These are phyloP conservation scores for Geopyxis carbonaria DNA, from an alignment of 495 filamentous ascomycete species.

Conservation along the genomic window DNA sequence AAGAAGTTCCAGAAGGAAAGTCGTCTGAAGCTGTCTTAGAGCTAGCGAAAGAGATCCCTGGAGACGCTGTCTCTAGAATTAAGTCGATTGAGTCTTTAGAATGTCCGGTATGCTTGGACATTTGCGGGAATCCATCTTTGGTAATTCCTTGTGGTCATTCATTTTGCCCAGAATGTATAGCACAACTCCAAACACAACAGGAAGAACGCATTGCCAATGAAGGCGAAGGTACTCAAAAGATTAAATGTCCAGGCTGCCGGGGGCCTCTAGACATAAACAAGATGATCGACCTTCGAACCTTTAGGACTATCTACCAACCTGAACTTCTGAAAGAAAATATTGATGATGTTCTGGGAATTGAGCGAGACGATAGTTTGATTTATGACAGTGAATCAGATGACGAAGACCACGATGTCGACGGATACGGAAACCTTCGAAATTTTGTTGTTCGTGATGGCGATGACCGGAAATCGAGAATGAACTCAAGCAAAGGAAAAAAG, in stretches of 20 bases:
- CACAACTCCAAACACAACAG: slow-evolving; percentile 45
- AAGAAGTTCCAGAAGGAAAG: slow-evolving; percentile 34
- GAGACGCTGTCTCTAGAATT: slow-evolving; percentile 49
- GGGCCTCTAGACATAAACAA: slow-evolving; percentile 34
- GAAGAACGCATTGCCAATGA: slow-evolving; percentile 34
- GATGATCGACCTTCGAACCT: slow-evolving; percentile 53
- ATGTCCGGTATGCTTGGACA: slow-evolving; percentile 56
- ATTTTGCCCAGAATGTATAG: slow-evolving; percentile 64
- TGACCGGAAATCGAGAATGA: not conserved
- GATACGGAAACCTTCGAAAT: slow-evolving; percentile 35
- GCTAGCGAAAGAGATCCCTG: slow-evolving; percentile 45
- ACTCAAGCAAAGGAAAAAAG: slow-evolving; percentile 32
- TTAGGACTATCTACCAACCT: slow-evolving; percentile 57
- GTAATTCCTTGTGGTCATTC: slow-evolving; percentile 76
- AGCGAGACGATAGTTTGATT: slow-evolving; percentile 5
- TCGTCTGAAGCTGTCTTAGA: slow-evolving; percentile 17
- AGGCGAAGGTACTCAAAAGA: slow-evolving; percentile 39
- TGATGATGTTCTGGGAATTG: slow-evolving; percentile 10
- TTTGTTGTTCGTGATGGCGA: slow-evolving; percentile 41
- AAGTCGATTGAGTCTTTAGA: slow-evolving; percentile 40
- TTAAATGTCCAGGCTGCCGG: slow-evolving; percentile 65
- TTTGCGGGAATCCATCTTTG: slow-evolving; percentile 54
- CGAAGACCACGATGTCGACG: slow-evolving; percentile 25
- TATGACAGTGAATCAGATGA: slow-evolving; percentile 24
- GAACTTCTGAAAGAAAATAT: slow-evolving; percentile 26